phyloP scores from a whole-genome alignment of 1,284 basidiomycete species.

The Pascua sp. region DNA sequence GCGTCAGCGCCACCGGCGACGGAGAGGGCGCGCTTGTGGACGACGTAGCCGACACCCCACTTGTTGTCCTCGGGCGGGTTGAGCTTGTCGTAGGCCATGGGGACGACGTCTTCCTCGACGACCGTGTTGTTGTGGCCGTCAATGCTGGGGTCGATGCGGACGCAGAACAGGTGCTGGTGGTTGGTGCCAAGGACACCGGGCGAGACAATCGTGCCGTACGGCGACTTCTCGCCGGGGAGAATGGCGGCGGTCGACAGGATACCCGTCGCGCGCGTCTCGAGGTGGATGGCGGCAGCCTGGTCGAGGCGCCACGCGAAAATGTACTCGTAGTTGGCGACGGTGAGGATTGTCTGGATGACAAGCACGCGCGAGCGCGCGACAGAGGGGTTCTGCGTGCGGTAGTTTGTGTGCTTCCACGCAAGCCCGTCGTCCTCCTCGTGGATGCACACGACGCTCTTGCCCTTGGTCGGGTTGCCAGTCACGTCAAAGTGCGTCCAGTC shows the following conservation, averaged over 20 bases:
- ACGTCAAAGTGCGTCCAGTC: slow-evolving; percentile 40
- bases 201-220: slow-evolving; percentile 50
- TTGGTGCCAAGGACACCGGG: slow-evolving; percentile 48
- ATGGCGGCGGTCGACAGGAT: slow-evolving; percentile 49
- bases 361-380: slow-evolving; percentile 47
- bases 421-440: slow-evolving; percentile 17
- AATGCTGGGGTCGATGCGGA: slow-evolving; percentile 44
- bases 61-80: slow-evolving; percentile 40
- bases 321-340: slow-evolving; percentile 45
- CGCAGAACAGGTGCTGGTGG: slow-evolving; percentile 52
- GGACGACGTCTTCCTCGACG: slow-evolving; percentile 45
- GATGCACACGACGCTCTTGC: slow-evolving; percentile 45
- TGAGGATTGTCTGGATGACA: slow-evolving; percentile 49
- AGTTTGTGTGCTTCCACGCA: slow-evolving; percentile 52
- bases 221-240: slow-evolving; percentile 43
- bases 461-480: slow-evolving; percentile 17
- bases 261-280: slow-evolving; percentile 51
- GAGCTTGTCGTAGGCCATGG: slow-evolving; percentile 36
- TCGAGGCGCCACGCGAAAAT: slow-evolving; percentile 50
- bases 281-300: slow-evolving; percentile 49
- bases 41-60: slow-evolving; percentile 42
- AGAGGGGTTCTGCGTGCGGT: slow-evolving; percentile 40
- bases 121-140: slow-evolving; percentile 48
- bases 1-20: slow-evolving; percentile 39
- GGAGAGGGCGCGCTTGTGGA: slow-evolving; percentile 42